Evolutionary conservation across 805 yeast genomes (phyloP), one percentile per base, ranked within the genome.

Genomic region (Kregervanrija fluxuum): DNA sequence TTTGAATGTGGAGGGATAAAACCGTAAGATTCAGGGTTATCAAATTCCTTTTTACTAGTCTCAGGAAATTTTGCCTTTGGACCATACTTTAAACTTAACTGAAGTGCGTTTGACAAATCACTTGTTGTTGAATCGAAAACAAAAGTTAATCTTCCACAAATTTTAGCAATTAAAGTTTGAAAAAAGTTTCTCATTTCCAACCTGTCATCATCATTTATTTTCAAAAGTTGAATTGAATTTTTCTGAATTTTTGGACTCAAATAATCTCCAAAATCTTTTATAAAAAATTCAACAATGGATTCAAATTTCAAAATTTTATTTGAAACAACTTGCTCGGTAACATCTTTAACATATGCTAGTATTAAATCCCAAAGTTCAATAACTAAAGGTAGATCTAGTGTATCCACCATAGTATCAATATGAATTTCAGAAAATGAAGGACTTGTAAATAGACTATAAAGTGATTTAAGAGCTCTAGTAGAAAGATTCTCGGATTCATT

Each of bases 1-100:
- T 82, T 85, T 1, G 88, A 69, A 43, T 69, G 68, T 1, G 82
- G 81, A 3, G 91, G 90, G 16, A 82, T 56, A 53, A 79, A 80
- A 1, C 82, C 81, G 57, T 67, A 76, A 33, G 62, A 54, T 1
- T 50, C 50, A 8, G 47, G 41, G 6, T 41, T 35, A 30, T 40
- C 30, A 5, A 48, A 15, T 13, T 50, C 47, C 30, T 53, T 51
- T 9, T 33, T 33, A 13, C 45, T 43, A 12, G 40, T 39, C 1
- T 17, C 17, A 10, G 53, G 44, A 5, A 44, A 37, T 8, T 22
- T 37, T 5, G 49, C 46, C 8, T 38, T 37, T 11, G 35, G 28
- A 9, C 48, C 49, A 6, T 44, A 15, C 5, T 16, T 44, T 10
- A 15, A 11, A 14, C 41, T 40, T 11, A 30, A n/a, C 13, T 46